Evolutionary conservation across 805 yeast species (phyloP).

Genomic region (Saccharomycopsis malanga): DNA sequence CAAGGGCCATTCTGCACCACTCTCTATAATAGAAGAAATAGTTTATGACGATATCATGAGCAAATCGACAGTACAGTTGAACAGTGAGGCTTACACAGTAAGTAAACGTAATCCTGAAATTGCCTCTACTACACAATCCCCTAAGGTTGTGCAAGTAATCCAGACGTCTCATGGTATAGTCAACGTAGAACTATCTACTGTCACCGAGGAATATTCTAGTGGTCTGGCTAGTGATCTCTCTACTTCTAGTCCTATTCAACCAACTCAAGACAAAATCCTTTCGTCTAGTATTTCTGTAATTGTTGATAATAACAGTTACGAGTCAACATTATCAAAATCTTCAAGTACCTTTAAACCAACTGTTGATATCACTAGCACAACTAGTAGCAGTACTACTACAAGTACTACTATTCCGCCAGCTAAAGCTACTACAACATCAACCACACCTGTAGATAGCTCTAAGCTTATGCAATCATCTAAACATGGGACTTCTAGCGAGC

Average conservation of each 20-base stretch:
- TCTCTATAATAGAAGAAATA: conserved; percentile 22
- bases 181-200: conserved; percentile 20
- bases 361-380: too few species aligned
- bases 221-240: not conserved
- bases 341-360: too few species aligned
- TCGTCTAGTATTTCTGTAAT: not conserved
- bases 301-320: not conserved
- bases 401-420: too few species aligned
- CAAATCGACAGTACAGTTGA: conserved; percentile 17
- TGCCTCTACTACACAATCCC: conserved; percentile 7
- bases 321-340: not conserved
- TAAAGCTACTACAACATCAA: too few species aligned
- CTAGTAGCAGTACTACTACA: too few species aligned
- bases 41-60: conserved; percentile 22
- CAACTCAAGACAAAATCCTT: too few species aligned
- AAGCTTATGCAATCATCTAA: too few species aligned
- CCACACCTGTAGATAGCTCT: too few species aligned
- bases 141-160: conserved; percentile 9
- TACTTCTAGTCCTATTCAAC: not conserved
- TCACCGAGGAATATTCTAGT: not conserved
- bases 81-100: conserved; percentile 22
- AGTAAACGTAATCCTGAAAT: conserved; percentile 10
- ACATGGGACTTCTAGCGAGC: too few species aligned
- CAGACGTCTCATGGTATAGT: conserved; percentile 14
- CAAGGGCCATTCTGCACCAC: conserved; percentile 24